Evolutionary conservation across 441 rosid genomes (phyloP).

Genomic region (Iberis amara): DNA sequence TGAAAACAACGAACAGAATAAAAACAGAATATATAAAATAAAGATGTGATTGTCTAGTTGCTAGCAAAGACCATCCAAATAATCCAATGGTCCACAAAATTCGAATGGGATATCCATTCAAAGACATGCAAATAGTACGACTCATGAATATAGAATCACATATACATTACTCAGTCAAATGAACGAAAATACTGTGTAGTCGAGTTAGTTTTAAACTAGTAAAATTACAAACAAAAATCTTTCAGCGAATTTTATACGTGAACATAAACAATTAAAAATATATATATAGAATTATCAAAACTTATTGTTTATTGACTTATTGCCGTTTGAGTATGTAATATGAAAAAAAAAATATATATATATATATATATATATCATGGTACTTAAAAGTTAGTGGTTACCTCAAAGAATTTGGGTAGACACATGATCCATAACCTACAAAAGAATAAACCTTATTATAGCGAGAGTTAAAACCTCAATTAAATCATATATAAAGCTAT

Average conservation of each 20-base stretch:
- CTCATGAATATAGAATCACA: conserved; percentile 14
- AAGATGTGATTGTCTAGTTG: not conserved
- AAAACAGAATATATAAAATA: conserved; percentile 23
- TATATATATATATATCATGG: not conserved
- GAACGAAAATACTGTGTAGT: conserved; percentile 16
- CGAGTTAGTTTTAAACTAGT: not conserved
- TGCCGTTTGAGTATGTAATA: not conserved
- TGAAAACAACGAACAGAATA: conserved; percentile 9
- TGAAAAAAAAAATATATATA: too few relatives aligned
- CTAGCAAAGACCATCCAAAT: not conserved
- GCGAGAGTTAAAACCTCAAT: not conserved
- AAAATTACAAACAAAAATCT: too few relatives aligned
- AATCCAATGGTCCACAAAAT: conserved; percentile 14
- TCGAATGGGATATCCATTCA: not conserved
- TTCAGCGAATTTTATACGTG: too few relatives aligned
- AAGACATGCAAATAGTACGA: conserved; percentile 22
- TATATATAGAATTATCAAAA: too few relatives aligned
- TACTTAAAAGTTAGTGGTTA: conserved; percentile 21
- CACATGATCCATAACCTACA: conserved; percentile 89
- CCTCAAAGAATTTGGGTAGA: conserved; percentile 78
- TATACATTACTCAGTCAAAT: conserved; percentile 1
- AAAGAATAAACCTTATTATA: not conserved
- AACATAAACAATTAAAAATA: too few relatives aligned
- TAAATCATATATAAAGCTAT: not conserved
- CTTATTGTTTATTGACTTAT: too few relatives aligned